These are phyloP conservation scores for Ceratobasidium sp. DNA, from an alignment of 1,284 basidiomycete species.

Conservation along the genomic window DNA sequence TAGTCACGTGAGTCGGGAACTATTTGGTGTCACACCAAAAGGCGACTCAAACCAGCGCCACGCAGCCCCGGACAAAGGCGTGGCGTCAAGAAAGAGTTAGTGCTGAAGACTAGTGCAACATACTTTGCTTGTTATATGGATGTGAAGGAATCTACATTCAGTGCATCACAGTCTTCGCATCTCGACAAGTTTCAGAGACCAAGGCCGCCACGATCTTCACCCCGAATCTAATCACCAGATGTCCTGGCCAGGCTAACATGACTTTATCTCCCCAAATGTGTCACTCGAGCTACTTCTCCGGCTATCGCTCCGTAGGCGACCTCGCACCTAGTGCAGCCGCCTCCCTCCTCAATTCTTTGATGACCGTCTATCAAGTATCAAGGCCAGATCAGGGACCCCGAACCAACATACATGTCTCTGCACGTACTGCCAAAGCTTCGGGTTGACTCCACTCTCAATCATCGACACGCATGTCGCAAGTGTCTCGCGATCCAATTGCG, in stretches of 20 bases:
- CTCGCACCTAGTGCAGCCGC: conserved; percentile 29
- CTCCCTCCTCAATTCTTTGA: conserved; percentile 38
- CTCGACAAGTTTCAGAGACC: too few species aligned
- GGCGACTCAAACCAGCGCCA: background rate
- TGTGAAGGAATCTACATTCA: too few species aligned
- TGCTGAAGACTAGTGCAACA: too few species aligned
- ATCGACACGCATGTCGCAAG: conserved; percentile 81
- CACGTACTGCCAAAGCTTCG: conserved; percentile 83
- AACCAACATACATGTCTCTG: background rate
- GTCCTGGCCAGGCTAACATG: too few species aligned
- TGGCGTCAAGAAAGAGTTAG: too few species aligned
- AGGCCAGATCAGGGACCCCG: background rate
- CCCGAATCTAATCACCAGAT: too few species aligned
- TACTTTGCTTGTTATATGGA: too few species aligned
- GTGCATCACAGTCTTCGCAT: too few species aligned
- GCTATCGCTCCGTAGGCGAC: background rate
- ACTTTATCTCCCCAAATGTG: too few species aligned
- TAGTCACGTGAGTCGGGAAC: conserved; percentile 21
- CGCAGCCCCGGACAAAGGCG: too few species aligned
- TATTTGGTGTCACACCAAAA: conserved; percentile 3
- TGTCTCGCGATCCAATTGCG: conserved; percentile 80
- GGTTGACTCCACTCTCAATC: conserved; percentile 85
- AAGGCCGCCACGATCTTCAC: too few species aligned
- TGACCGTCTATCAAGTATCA: conserved; percentile 28
- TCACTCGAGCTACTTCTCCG: too few species aligned